Conservation (phyloP, 257 asterid species). For the Fraxinus anomala region DNA sequence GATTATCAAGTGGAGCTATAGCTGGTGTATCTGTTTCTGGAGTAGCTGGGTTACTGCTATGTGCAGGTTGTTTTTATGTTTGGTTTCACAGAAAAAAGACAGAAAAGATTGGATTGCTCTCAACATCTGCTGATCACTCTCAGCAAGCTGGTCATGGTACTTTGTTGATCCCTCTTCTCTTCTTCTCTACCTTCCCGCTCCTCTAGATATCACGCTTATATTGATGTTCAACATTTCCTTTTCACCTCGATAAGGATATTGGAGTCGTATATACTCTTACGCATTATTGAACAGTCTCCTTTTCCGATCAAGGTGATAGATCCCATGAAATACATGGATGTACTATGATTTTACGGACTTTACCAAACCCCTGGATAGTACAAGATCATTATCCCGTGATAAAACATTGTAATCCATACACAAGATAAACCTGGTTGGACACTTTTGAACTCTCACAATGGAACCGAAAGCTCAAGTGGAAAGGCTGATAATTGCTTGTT, state of each 20-base stretch:
- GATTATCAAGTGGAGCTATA: constrained; percentile 67
- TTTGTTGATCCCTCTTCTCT: constrained; percentile 19
- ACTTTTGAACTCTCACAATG: not conserved
- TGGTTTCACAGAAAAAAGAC: constrained; percentile 50
- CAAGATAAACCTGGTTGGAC: not conserved
- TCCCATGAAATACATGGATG: not conserved
- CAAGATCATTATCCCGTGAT: not conserved
- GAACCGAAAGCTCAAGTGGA: not conserved
- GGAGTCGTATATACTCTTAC: not conserved
- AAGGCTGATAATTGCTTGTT: not conserved
- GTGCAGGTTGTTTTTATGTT: constrained; percentile 54
- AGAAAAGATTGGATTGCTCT: constrained; percentile 42
- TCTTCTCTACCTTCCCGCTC: constrained; percentile 11
- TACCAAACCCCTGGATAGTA: not conserved
- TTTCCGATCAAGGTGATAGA: not conserved
- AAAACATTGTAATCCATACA: not conserved
- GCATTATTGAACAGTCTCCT: not conserved
- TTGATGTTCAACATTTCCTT: constrained; percentile 7
- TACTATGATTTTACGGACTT: not conserved
- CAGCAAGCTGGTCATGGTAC: constrained; percentile 38
- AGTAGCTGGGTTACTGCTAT: constrained; percentile 46
- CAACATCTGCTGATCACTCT: constrained; percentile 50
- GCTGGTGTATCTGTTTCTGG: constrained; percentile 70
- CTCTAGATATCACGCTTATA: constrained; percentile 5
- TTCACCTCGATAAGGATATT: not conserved